Percentiles rank a stretch among this genome's conserved stretches.
Conservation (phyloP, 2,329 filamentous ascomycete species). For the Blastomyces parvus region DNA sequence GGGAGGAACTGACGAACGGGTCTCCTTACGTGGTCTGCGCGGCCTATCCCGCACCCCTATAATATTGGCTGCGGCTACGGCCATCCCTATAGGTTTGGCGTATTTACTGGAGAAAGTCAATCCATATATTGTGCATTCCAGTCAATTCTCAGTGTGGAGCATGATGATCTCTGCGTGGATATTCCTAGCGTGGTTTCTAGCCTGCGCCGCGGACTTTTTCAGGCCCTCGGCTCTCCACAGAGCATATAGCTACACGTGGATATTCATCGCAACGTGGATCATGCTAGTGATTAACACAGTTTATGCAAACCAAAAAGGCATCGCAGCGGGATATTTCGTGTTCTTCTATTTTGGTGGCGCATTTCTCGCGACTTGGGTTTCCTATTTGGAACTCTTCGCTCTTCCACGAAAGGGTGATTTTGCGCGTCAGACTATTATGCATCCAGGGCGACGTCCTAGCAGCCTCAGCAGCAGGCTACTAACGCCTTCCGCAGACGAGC, state of each 20-base stretch:
- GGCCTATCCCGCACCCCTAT: conserved; percentile 80
- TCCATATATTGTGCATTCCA: conserved; percentile 84
- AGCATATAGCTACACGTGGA: conserved; percentile 72
- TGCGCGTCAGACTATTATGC: conserved; percentile 48
- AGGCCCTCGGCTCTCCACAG: conserved; percentile 81
- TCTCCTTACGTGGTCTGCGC: conserved; percentile 63
- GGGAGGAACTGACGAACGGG: conserved; percentile 50
- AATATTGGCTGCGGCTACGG: conserved; percentile 58
- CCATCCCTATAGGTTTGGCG: conserved; percentile 60
- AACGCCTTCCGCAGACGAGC: conserved; percentile 34
- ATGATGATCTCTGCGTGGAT: conserved; percentile 80
- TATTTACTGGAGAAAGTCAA: conserved; percentile 75
- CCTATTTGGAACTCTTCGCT: conserved; percentile 69
- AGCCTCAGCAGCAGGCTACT: conserved; percentile 37
- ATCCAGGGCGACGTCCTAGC: conserved; percentile 10
- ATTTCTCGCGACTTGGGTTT: conserved; percentile 64
- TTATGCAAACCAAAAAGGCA: conserved; percentile 61
- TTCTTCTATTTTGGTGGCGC: conserved; percentile 69
- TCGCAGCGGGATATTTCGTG: conserved; percentile 69
- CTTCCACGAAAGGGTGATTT: conserved; percentile 64
- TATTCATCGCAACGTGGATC: conserved; percentile 66
- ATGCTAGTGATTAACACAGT: conserved; percentile 63
- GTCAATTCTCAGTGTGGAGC: conserved; percentile 75
- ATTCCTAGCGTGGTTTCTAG: conserved; percentile 70
- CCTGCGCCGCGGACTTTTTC: conserved; percentile 65